A percentile compares a stretch with the other conserved stretches of the same genome.
phyloP scores from a whole-genome alignment of 176 grass and related monocot genomes.

The Hsuehochloa calcarea region DNA sequence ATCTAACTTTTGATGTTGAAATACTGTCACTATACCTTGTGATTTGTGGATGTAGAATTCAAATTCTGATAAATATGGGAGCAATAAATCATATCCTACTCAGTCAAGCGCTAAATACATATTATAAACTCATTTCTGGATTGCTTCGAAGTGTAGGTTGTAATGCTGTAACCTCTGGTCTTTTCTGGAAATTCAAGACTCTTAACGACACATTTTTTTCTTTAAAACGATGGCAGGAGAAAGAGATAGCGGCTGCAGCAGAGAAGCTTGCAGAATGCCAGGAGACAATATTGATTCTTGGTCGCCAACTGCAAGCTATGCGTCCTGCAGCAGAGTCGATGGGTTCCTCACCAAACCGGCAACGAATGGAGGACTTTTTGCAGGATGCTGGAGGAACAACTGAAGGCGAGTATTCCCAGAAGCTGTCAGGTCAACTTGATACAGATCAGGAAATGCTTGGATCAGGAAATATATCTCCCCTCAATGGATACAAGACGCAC shows the following conservation, averaged over 20 bases:
- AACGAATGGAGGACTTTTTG: constrained; percentile 51
- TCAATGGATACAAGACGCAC: constrained; percentile 57
- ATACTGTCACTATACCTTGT: constrained; percentile 7
- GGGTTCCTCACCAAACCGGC: constrained; percentile 54
- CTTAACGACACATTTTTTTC: background rate
- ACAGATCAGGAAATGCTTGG: constrained; percentile 35
- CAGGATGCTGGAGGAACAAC: constrained; percentile 51
- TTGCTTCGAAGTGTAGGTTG: constrained; percentile 3
- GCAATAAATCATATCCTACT: background rate
- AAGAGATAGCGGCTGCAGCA: constrained; percentile 80
- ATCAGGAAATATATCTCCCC: constrained; percentile 50
- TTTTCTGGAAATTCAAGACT: constrained; percentile 19
- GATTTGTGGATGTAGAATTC: background rate
- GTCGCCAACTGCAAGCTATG: constrained; percentile 83
- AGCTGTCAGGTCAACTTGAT: constrained; percentile 45
- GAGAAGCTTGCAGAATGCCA: constrained; percentile 97
- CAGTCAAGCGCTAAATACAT: background rate
- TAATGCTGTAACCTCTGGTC: background rate
- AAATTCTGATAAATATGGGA: background rate
- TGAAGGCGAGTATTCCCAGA: constrained; percentile 39
- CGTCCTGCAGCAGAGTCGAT: constrained; percentile 64
- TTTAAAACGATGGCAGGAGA: constrained; percentile 56
- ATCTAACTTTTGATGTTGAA: constrained; percentile 11
- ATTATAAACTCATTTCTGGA: constrained; percentile 4
- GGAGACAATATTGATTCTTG: constrained; percentile 90